Evolutionary conservation across 192 early-diverging fungal genomes (phyloP).

Genomic region (Phlyctochytrium planicorne): DNA sequence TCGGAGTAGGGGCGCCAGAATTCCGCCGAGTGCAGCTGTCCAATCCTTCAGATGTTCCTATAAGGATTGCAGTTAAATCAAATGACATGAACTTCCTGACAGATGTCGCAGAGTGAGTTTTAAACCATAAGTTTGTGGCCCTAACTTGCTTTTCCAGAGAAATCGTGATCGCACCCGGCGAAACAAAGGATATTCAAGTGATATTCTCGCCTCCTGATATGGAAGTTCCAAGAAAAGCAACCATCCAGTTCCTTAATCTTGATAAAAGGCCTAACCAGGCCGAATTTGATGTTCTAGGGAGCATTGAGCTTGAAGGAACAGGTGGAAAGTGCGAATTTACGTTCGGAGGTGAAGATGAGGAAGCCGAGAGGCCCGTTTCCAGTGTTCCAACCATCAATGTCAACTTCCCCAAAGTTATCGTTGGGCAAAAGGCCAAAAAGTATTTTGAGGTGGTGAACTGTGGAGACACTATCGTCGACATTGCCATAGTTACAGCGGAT

Average conservation of each 20-base stretch:
- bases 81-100: constrained; percentile 29
- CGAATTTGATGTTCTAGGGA: constrained; percentile 24
- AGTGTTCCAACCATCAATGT: constrained; percentile 38
- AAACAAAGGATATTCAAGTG: constrained; percentile 33
- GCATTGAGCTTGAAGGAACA: constrained; percentile 29
- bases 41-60: constrained; percentile 28
- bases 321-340: constrained; percentile 38
- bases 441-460: constrained; percentile 56
- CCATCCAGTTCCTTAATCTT: constrained; percentile 19
- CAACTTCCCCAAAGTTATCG: constrained; percentile 45
- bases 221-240: constrained; percentile 8
- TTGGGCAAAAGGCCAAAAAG: constrained; percentile 39
- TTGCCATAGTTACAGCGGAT: constrained; percentile 31
- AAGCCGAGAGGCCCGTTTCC: constrained; percentile 8
- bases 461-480: constrained; percentile 51
- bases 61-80: constrained; percentile 1
- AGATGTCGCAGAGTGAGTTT: constrained; percentile 9
- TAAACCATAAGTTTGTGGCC: background rate
- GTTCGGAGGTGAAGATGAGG: constrained; percentile 17
- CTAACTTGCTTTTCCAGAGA: constrained; percentile 19
- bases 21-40: constrained; percentile 35
- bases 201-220: constrained; percentile 34
- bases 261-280: constrained; percentile 18
- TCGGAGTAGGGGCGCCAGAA: constrained; percentile 52
- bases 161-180: constrained; percentile 30